Base-by-base conservation (phyloP, 805 yeast genomes). In the Yueomyces sp. region DNA sequence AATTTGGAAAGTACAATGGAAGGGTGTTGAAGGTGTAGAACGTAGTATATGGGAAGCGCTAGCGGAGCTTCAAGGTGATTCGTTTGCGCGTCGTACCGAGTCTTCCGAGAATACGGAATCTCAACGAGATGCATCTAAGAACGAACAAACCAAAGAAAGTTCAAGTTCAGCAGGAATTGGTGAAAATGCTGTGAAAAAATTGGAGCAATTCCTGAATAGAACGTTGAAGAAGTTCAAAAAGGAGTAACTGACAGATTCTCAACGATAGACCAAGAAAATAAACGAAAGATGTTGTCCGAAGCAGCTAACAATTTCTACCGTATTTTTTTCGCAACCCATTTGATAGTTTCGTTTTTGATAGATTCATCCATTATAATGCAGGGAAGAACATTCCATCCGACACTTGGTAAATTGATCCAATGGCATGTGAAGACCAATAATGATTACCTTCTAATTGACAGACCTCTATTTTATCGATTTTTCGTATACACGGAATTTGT, bases 1-100 rank as follows among this genome's bases (percentile, higher is more conserved):
- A 19, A 68, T 76, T 9, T 72, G 87, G 51, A 76, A 77, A 41
- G 82, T 92, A 19, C 74, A 76, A 53, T 77, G 87, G 3, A 67
- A 79, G 52, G 74, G 78, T 45, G 94, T 97, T 2, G 72, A 73
- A 44, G 81, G 84, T 28, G 81, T 92, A 1, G 95, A 92, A 61
- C 81, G 79, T 9, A 94, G 94, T 30, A 67, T 92, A 44, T 71
- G 94, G 55, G 99, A 92, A 60, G 95, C 96, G 0, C 71, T 92
- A 49, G 98, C 99, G 1, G 96, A 87, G 57, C 82, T 94, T 2
- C 74, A 82, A 41, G 77, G 83, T 46, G 99, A 92, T 60, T 69
- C 69, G 38, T 72, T 70, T 28, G 98, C 98, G 3, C 82, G 74
- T 52, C 69, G 94, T 49, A 68, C 79, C 9, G 29, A 40, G 50